Conservation (phyloP, 75 land plant species). For the Cryptomeria japonica region DNA sequence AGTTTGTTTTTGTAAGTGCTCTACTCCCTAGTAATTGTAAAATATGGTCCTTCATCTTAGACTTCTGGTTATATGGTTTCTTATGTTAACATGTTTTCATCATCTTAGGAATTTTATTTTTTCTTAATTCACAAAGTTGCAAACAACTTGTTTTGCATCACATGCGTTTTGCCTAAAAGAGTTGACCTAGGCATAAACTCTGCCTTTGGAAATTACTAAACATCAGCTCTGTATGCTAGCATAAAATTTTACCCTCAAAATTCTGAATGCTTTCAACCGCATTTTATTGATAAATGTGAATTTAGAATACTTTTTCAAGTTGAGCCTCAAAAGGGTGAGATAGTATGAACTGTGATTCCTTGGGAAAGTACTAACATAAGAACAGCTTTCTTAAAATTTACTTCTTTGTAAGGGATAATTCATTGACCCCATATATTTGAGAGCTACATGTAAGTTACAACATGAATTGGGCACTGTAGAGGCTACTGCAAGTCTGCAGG, state of each 20-base stretch:
- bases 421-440: not conserved
- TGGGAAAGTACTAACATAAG: not conserved
- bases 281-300: not conserved
- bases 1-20: constrained; percentile 41
- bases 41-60: not conserved
- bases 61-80: not conserved
- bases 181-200: not conserved
- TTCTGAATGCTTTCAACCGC: not conserved
- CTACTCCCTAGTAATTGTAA: not conserved
- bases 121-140: not conserved
- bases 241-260: not conserved
- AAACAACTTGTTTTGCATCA: not conserved
- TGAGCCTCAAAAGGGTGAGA: not conserved
- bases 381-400: not conserved
- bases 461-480: not conserved
- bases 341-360: not conserved
- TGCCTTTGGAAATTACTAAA: not conserved
- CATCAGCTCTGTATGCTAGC: not conserved
- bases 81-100: not conserved
- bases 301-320: not conserved
- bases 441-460: not conserved
- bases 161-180: not conserved
- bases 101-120: not conserved
- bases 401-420: not conserved
- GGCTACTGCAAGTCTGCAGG: not conserved